Base-by-base conservation (phyloP, 441 rosid genomes). In the Pelargonium fulgidum region DNA sequence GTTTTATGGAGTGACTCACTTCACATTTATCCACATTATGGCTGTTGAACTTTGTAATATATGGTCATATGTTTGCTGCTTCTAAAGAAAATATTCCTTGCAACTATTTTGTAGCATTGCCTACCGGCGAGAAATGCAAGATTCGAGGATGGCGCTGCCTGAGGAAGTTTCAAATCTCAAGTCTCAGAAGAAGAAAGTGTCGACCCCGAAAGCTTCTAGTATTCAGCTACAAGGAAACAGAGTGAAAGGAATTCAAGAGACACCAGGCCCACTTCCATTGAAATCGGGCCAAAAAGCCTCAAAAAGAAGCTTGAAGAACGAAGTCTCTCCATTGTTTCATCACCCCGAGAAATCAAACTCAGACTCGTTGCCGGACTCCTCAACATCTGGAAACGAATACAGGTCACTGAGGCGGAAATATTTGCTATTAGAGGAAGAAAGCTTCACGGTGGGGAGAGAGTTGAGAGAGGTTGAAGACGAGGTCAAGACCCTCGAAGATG, bases 401-500 rank as follows among this genome's bases (percentile, higher is more conserved):
- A 82, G 89, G 62, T 80, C 83, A 10, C 82, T 90, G 62, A 91
- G 97, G 80, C 78, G 85, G 16, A 86, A 83, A 74, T 91, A 86
- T 77, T 73, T 94, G 81, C 75, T 91, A 56, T 67, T 91, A 42
- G 97, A 91, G 76, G 97, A 91, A 81, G 96, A 93, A 52, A 85
- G 90, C 79, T 86, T 76, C 66, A 73, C 78, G 0, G 52, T 90
- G 77, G 97, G 90, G 66, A 85, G 69, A 69, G 94, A 86, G 42
- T 72, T 94, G 77, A 82, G 81, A 68, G 86, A 75, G 64, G 83
- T 83, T 2, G 92, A 87, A 69, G 90, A 74, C 13, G 92, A 88
- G 68, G 87, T 91, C 39, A 81, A 78, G 78, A 78, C 82, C 64
- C 96, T 91, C 47, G 91, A 94, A 81, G 86, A 81, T 65, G 96